A percentile compares a stretch with the other conserved stretches of the same genome.
These are phyloP conservation scores for Phytophthora europaea DNA, from an alignment of 352 stramenopile species.

Conservation along the genomic window DNA sequence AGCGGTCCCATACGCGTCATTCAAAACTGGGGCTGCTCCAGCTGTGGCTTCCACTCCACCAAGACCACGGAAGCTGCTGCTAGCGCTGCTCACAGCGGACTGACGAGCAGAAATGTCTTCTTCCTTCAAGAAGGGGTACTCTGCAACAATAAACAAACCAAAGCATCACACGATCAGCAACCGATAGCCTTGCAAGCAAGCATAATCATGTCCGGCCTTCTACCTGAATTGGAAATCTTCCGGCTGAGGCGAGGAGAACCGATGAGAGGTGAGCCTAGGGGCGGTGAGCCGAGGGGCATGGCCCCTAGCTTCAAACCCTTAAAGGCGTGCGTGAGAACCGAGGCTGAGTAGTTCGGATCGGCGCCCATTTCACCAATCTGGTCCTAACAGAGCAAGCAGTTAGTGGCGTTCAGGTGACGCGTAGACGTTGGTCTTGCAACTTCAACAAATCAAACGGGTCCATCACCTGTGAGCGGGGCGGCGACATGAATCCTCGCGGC, in stretches of 20 bases:
- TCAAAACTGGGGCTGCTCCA: constrained; percentile 34
- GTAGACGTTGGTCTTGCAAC: background rate
- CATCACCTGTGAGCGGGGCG: constrained; percentile 37
- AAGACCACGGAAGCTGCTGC: constrained; percentile 24
- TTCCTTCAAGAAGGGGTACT: constrained; percentile 78
- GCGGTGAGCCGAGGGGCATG: constrained; percentile 42
- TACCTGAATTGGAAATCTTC: constrained; percentile 77
- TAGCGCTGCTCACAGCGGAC: constrained; percentile 35
- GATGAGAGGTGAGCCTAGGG: constrained; percentile 47
- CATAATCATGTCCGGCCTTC: background rate
- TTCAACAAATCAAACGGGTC: background rate
- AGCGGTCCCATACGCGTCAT: constrained; percentile 37
- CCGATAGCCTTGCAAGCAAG: background rate
- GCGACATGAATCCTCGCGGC: constrained; percentile 50
- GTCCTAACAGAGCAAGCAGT: constrained; percentile 10
- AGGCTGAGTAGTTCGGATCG: constrained; percentile 58
- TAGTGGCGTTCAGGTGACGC: constrained; percentile 5
- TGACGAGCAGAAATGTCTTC: constrained; percentile 51
- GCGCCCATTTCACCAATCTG: constrained; percentile 34
- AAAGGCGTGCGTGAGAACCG: constrained; percentile 76
- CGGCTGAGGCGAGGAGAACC: constrained; percentile 69
- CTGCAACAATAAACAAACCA: constrained; percentile 24
- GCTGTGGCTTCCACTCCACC: constrained; percentile 18
- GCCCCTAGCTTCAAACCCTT: constrained; percentile 57
- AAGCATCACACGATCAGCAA: constrained; percentile 1